These are phyloP conservation scores for Neocatenulostroma microsporum DNA, from an alignment of 2,329 filamentous ascomycete species.

Conservation along the genomic window DNA sequence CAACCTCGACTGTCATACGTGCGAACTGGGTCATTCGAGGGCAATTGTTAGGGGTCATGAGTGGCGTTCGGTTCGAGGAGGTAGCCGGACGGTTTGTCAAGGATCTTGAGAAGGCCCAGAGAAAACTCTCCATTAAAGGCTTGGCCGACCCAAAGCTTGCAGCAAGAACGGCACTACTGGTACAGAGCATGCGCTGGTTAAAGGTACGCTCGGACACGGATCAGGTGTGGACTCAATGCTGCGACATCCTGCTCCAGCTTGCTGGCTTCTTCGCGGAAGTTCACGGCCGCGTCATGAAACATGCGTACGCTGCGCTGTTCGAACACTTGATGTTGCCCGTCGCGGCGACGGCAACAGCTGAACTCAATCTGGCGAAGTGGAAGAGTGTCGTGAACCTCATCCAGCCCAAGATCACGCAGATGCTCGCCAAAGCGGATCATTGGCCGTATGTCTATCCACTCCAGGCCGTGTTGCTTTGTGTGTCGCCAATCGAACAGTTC, in stretches of 20 bases:
- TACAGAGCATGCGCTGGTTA: conserved; percentile 86
- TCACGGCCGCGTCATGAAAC: conserved; percentile 84
- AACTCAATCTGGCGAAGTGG: conserved; percentile 79
- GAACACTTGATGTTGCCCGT: conserved; percentile 81
- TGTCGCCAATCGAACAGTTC: conserved; percentile 78
- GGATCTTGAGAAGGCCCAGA: conserved; percentile 71
- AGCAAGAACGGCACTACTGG: conserved; percentile 73
- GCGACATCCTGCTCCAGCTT: conserved; percentile 76
- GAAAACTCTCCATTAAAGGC: conserved; percentile 65
- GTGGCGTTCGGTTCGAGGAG: conserved; percentile 77
- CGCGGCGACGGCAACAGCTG: conserved; percentile 67
- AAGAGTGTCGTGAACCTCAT: conserved; percentile 72
- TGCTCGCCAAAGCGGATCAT: conserved; percentile 86
- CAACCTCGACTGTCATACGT: conserved; percentile 71
- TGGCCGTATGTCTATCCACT: conserved; percentile 86
- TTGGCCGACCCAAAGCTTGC: conserved; percentile 62
- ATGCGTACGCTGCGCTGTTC: conserved; percentile 87
- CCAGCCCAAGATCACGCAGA: conserved; percentile 68
- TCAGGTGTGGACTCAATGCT: conserved; percentile 74
- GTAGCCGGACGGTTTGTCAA: conserved; percentile 74
- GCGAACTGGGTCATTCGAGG: conserved; percentile 96
- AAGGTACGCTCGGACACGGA: conserved; percentile 66
- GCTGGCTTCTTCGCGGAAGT: conserved; percentile 75
- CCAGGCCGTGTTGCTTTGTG: conserved; percentile 77
- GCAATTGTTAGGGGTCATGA: conserved; percentile 91